Evolutionary conservation across 352 stramenopile species (phyloP), one percentile per base, ranked within the genome.

Genomic region (Phytophthora macrochlamydospora): DNA sequence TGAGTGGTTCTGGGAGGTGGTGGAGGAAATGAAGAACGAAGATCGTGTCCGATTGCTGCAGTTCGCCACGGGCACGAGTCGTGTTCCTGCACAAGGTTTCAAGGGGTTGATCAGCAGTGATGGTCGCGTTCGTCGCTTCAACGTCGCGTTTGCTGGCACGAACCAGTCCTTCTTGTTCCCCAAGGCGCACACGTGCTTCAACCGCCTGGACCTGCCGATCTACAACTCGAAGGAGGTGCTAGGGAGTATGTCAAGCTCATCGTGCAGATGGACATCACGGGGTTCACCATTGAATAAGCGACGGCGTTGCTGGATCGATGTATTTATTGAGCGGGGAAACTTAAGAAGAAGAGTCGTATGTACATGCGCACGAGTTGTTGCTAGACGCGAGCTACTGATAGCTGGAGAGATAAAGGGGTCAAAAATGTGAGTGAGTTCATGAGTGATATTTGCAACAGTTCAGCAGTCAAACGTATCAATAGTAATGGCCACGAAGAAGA

Each of bases 1-100:
- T 35, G 69, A 89, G 54, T 99, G 97, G 97, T 99, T 99, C 74
- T 99, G 97, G 97, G 94, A 99, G 59, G 86, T 98, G 12, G 80
- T 96, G 4, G 68, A 83, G 28, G 76, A 89, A 0, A 78, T 95
- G 73, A 75, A 63, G 35, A 91, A 93, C 51, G 83, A 94, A 50
- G 76, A 95, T 30, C 81, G 79, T 30, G 89, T 92, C 9, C 78
- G 84, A 2, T 68, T 96, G 54, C 64, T 96, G 43, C 89, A 95
- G 67, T 95, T 95, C 52, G 83, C 85, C 11, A 95, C 87, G 0
- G 87, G 89, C 32, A 94, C 85, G 4, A 90, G 83, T 50, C 87
- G 87, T 32, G 89, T 95, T 14, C 87, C 89, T 2, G 85, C 87
- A 1, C 83, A 92, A 56, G 87, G 87, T 11, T 95, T 95, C 70